phyloP scores from a whole-genome alignment of 2,329 filamentous ascomycete genomes.

The Fusarium nematophilum region DNA sequence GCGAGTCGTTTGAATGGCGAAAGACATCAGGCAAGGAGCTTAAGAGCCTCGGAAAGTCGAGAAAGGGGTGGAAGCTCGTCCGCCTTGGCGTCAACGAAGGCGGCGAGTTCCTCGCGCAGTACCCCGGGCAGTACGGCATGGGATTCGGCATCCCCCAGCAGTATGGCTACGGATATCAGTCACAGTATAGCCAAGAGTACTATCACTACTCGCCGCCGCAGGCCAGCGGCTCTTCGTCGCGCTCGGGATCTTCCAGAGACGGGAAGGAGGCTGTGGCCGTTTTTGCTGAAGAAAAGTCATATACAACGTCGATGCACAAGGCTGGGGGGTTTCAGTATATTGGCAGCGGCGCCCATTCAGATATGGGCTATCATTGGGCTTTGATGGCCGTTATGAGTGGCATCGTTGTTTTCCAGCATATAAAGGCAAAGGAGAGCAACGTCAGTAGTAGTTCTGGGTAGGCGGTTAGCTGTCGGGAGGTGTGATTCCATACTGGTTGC shows the following conservation, averaged over 20 bases:
- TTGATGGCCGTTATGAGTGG: slow-evolving; percentile 26
- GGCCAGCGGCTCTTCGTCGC: neutral
- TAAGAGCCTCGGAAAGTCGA: neutral
- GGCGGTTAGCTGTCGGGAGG: neutral
- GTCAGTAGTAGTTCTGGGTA: too few relatives aligned
- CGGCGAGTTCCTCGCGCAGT: too few relatives aligned
- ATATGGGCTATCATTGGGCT: slow-evolving; percentile 29
- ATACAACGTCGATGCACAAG: neutral
- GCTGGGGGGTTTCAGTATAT: slow-evolving; percentile 16
- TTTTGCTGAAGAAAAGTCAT: slow-evolving; percentile 11
- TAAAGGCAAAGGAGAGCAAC: too few relatives aligned
- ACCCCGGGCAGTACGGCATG: too few relatives aligned
- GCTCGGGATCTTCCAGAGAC: neutral
- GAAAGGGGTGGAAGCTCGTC: slow-evolving; percentile 30
- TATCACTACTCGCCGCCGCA: neutral
- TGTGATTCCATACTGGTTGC: too few relatives aligned
- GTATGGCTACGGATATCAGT: too few relatives aligned
- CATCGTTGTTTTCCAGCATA: slow-evolving; percentile 12
- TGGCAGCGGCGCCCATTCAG: slow-evolving; percentile 15
- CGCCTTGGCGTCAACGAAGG: neutral
- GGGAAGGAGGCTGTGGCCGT: slow-evolving; percentile 24
- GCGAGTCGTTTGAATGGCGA: slow-evolving; percentile 28
- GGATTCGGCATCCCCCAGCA: too few relatives aligned
- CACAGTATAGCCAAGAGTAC: too few relatives aligned
- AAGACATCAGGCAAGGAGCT: slow-evolving; percentile 2